A percentile compares a stretch with the other conserved stretches of the same genome.
Evolutionary conservation across 768 basidiomycete species (phyloP).

Genomic region (Ramaria sp.): DNA sequence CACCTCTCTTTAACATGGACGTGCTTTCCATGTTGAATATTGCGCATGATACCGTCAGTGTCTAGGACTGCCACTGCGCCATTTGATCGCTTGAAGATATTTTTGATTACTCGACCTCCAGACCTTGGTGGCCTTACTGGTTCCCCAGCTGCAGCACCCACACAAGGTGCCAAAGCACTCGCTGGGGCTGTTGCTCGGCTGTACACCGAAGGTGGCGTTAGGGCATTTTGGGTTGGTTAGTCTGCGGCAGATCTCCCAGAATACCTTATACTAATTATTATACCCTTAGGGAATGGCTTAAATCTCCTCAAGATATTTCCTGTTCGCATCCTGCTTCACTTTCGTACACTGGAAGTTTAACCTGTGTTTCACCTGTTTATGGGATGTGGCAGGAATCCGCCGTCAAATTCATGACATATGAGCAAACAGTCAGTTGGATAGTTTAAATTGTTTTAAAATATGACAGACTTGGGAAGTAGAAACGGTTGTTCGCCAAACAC

Average conservation of each 20-base stretch:
- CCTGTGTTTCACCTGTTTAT: not conserved
- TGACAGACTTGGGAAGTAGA: conserved; percentile 35
- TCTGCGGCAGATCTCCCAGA: conserved; percentile 21
- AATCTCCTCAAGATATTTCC: conserved; percentile 95
- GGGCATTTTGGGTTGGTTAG: conserved; percentile 97
- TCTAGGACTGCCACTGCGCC: conserved; percentile 96
- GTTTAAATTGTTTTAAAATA: conserved; percentile 8
- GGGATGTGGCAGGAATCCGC: conserved; percentile 63
- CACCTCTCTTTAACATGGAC: conserved; percentile 17
- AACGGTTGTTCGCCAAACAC: conserved; percentile 88
- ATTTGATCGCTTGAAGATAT: conserved; percentile 93
- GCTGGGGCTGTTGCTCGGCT: conserved; percentile 66
- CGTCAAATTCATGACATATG: conserved; percentile 95
- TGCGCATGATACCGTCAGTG: conserved; percentile 35
- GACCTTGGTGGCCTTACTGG: conserved; percentile 51
- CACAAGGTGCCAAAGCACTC: conserved; percentile 55
- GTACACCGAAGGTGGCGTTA: conserved; percentile 80
- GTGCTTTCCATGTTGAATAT: not conserved
- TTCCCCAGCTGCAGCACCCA: conserved; percentile 19
- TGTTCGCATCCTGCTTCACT: conserved; percentile 15
- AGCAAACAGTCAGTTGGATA: conserved; percentile 61
- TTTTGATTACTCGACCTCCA: conserved; percentile 83
- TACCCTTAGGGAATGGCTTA: conserved; percentile 30
- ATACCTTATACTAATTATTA: not conserved
- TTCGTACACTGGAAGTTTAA: not conserved